A percentile compares a stretch with the other conserved stretches of the same genome.
Evolutionary conservation across 805 yeast genomes (phyloP).

Genomic region (Metschnikowia hibisci): DNA sequence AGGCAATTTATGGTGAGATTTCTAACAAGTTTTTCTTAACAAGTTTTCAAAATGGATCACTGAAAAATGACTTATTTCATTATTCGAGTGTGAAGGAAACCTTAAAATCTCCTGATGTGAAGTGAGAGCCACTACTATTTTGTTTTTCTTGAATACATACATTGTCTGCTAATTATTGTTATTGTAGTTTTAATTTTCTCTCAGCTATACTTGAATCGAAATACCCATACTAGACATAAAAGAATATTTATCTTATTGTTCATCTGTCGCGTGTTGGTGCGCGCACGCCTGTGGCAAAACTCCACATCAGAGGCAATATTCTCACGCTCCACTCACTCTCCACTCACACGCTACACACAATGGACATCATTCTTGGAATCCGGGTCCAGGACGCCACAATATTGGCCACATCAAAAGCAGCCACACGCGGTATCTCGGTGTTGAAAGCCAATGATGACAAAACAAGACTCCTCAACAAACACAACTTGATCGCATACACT

Average conservation of each 20-base stretch:
- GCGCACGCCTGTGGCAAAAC: conserved; percentile 17
- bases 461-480: conserved; percentile 69
- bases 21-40: no score
- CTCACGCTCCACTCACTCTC: conserved; percentile 1
- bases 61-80: no score
- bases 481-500: conserved; percentile 79
- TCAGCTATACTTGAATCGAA: no score
- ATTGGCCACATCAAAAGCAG: conserved; percentile 92
- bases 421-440: conserved; percentile 84
- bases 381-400: conserved; percentile 76
- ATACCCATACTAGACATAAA: background rate
- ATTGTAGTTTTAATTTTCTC: no score
- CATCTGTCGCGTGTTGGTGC: conserved; percentile 3
- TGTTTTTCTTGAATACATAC: no score
- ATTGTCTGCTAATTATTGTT: no score
- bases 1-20: no score
- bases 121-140: no score
- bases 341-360: conserved; percentile 24
- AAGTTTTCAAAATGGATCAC: no score
- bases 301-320: background rate
- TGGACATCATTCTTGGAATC: conserved; percentile 92
- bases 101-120: no score
- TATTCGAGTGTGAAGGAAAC: no score
- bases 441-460: conserved; percentile 77
- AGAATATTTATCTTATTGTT: background rate